A percentile compares a stretch with the other conserved stretches of the same genome.
phyloP scores from a whole-genome alignment of 768 basidiomycete species.

The Lentinula lateritia region DNA sequence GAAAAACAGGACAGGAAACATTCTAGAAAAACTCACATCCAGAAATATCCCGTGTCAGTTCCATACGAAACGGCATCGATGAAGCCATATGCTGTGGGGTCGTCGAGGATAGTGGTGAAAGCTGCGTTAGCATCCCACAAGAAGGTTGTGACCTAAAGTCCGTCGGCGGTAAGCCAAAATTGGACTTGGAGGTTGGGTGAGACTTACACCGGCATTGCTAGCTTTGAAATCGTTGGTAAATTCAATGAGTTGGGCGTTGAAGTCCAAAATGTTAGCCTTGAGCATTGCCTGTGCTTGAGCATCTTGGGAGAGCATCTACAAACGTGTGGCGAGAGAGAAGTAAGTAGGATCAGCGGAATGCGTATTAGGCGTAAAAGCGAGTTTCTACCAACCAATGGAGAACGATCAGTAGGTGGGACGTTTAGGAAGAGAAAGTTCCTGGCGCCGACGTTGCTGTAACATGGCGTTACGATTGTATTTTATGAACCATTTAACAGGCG shows the following conservation, averaged over 20 bases:
- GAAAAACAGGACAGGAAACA: neutral
- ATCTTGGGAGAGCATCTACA: slow-evolving; percentile 43
- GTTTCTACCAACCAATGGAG: slow-evolving; percentile 28
- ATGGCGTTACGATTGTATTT: no score
- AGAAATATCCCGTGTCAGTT: slow-evolving; percentile 38
- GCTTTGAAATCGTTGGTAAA: slow-evolving; percentile 36
- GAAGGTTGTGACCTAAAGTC: slow-evolving; percentile 38
- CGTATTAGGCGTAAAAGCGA: no score
- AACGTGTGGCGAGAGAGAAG: no score
- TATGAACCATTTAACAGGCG: neutral
- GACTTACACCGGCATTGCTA: slow-evolving; percentile 40
- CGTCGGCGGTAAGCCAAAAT: neutral
- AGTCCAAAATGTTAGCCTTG: slow-evolving; percentile 42
- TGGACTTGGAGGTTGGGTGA: neutral
- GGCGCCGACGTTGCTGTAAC: slow-evolving; percentile 42
- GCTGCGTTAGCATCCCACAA: slow-evolving; percentile 45
- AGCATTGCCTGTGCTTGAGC: slow-evolving; percentile 33
- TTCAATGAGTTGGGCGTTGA: slow-evolving; percentile 43
- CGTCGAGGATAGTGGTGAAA: slow-evolving; percentile 44
- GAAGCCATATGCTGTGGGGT: slow-evolving; percentile 48
- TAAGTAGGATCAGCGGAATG: no score
- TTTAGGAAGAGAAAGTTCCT: slow-evolving; percentile 49
- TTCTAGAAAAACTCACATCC: slow-evolving; percentile 35
- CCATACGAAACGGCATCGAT: slow-evolving; percentile 47
- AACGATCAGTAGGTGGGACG: slow-evolving; percentile 37